A percentile compares a stretch with the other conserved stretches of the same genome.
Evolutionary conservation across 2,329 filamentous ascomycete species (phyloP).

Genomic region (Penicillium sp.): DNA sequence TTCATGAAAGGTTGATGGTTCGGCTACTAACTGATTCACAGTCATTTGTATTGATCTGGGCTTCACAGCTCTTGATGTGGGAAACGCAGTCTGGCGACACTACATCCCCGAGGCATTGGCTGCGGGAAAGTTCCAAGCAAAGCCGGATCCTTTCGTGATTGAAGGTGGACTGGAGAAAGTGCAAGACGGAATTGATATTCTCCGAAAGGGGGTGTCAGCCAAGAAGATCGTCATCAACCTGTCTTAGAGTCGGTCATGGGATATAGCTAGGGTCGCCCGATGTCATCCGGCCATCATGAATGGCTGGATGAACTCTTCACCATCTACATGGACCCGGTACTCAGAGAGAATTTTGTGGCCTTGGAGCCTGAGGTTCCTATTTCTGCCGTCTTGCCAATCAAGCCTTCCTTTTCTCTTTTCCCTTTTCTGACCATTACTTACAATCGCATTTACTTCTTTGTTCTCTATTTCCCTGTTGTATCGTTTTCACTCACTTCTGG

Average conservation of each 20-base stretch:
- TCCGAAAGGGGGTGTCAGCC: conserved; percentile 32
- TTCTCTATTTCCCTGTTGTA: not conserved
- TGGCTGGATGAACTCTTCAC: not conserved
- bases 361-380: not conserved
- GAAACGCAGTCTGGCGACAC: conserved; percentile 32
- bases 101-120: conserved; percentile 41
- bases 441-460: not conserved
- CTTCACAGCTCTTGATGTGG: conserved; percentile 8
- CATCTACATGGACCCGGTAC: too few species aligned
- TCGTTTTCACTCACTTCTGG: not conserved
- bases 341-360: not conserved
- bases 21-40: conserved; percentile 6
- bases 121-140: conserved; percentile 37
- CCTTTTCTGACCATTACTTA: too few species aligned
- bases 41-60: conserved; percentile 15
- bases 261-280: not conserved
- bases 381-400: too few species aligned
- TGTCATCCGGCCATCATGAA: not conserved
- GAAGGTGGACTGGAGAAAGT: conserved; percentile 29
- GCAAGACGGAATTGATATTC: conserved; percentile 28
- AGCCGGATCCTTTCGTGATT: conserved; percentile 34
- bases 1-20: not conserved
- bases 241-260: not conserved
- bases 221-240: conserved; percentile 33
- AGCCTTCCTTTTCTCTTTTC: not conserved